Evolutionary conservation across 1,284 basidiomycete species (phyloP).

Genomic region (Somion occarium): DNA sequence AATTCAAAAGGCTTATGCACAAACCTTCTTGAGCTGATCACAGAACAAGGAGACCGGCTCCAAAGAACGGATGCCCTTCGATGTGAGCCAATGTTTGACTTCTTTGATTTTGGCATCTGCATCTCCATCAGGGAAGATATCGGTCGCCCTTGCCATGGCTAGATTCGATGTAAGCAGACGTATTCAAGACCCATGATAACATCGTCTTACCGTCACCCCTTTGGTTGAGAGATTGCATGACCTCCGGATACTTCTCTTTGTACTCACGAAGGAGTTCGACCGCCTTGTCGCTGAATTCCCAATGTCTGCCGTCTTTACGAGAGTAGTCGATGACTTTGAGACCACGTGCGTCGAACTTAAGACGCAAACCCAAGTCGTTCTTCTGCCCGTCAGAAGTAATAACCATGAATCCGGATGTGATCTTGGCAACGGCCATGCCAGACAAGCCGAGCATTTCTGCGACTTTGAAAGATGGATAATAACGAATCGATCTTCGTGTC

Average conservation of each 20-base stretch:
- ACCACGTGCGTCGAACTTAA: conserved; percentile 97
- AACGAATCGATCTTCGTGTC: conserved; percentile 50
- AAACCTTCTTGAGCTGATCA: conserved; percentile 86
- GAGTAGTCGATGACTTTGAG: conserved; percentile 96
- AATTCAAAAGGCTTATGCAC: neutral
- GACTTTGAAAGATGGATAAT: conserved; percentile 74
- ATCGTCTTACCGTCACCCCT: conserved; percentile 44
- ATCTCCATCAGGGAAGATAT: conserved; percentile 65
- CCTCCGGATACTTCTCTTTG: conserved; percentile 77
- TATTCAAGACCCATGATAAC: too few species aligned
- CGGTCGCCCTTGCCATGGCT: conserved; percentile 73
- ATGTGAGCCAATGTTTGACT: conserved; percentile 83
- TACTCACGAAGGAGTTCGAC: conserved; percentile 82
- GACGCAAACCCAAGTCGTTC: conserved; percentile 86
- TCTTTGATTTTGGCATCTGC: conserved; percentile 73
- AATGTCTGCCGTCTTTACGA: conserved; percentile 76
- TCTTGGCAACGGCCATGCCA: conserved; percentile 76
- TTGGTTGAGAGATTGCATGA: conserved; percentile 70
- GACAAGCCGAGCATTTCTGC: conserved; percentile 70
- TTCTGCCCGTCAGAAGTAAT: conserved; percentile 72
- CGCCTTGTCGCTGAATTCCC: conserved; percentile 94
- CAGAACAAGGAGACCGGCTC: conserved; percentile 92
- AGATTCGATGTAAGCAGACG: neutral
- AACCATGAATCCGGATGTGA: conserved; percentile 93
- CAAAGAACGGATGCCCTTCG: conserved; percentile 83